phyloP scores from a whole-genome alignment of 139 green algal species.

The Chlorella ohadii region DNA sequence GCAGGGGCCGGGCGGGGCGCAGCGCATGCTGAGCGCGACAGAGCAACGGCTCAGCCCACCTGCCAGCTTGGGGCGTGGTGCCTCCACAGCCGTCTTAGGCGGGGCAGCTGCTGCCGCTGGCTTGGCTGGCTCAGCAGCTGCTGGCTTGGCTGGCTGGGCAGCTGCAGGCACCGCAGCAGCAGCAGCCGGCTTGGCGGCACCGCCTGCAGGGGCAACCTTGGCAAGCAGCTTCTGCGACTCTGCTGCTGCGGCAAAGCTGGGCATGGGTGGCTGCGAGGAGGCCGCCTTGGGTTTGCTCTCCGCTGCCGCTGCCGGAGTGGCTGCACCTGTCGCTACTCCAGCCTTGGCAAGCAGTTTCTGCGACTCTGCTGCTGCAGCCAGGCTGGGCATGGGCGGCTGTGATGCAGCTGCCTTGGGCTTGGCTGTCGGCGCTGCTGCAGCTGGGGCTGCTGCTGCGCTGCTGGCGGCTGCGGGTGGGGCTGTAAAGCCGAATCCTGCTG shows the following conservation, averaged over 20 bases:
- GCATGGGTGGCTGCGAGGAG: conserved; percentile 10
- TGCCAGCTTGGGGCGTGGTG: background rate
- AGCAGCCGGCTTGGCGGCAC: background rate
- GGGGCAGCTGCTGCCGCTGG: background rate
- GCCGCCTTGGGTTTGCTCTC: background rate
- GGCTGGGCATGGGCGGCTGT: conserved; percentile 25
- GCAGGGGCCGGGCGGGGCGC: too few relatives aligned
- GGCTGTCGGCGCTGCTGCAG: background rate
- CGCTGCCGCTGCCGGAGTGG: conserved; percentile 3
- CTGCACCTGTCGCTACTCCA: background rate
- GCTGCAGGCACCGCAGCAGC: background rate
- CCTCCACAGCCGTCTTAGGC: conserved; percentile 10
- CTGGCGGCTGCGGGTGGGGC: background rate
- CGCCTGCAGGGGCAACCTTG: background rate
- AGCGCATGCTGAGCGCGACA: too few relatives aligned
- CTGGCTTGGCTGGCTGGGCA: background rate
- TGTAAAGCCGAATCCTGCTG: background rate
- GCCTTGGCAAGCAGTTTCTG: conserved; percentile 35
- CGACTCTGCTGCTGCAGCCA: conserved; percentile 9
- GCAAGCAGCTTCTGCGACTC: conserved; percentile 24
- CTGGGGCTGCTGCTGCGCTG: background rate
- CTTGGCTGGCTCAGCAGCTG: background rate
- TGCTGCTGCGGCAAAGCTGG: conserved; percentile 11
- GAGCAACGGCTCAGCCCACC: background rate
- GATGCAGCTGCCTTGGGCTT: conserved; percentile 5